Evolutionary conservation across 768 basidiomycete genomes (phyloP).

Genomic region (Omphalotus guepiniiformis): DNA sequence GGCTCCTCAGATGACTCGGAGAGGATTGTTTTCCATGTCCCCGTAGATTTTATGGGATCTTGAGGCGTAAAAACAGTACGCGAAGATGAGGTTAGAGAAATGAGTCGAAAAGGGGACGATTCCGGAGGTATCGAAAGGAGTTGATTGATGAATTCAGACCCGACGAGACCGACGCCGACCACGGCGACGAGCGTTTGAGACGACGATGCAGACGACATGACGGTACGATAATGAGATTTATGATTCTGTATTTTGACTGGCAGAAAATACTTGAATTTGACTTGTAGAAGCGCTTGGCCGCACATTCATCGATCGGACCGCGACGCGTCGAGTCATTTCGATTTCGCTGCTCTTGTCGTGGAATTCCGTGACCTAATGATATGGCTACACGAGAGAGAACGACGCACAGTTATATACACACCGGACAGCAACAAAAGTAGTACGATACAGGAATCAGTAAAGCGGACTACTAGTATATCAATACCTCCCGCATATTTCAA

Average conservation of each 20-base stretch:
- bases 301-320: constrained; percentile 6
- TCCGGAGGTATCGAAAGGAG: constrained; percentile 62
- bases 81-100: constrained; percentile 67
- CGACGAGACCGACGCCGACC: constrained; percentile 91
- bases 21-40: constrained; percentile 46
- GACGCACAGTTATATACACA: too few species aligned
- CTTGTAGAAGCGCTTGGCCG: constrained; percentile 3
- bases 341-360: too few species aligned
- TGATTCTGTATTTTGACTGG: neutral
- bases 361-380: too few species aligned
- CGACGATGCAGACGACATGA: constrained; percentile 7
- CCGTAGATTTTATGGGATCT: constrained; percentile 37
- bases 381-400: too few species aligned
- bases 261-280: neutral
- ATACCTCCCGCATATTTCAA: neutral
- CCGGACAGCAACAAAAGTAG: too few species aligned
- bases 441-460: too few species aligned
- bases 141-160: constrained; percentile 81
- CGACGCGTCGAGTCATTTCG: too few species aligned
- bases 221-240: constrained; percentile 13
- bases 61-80: constrained; percentile 51
- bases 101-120: constrained; percentile 54
- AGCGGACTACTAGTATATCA: too few species aligned
- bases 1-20: constrained; percentile 39
- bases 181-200: constrained; percentile 59